Evolutionary conservation across 768 basidiomycete species (phyloP).

Genomic region (Boletus sp.): DNA sequence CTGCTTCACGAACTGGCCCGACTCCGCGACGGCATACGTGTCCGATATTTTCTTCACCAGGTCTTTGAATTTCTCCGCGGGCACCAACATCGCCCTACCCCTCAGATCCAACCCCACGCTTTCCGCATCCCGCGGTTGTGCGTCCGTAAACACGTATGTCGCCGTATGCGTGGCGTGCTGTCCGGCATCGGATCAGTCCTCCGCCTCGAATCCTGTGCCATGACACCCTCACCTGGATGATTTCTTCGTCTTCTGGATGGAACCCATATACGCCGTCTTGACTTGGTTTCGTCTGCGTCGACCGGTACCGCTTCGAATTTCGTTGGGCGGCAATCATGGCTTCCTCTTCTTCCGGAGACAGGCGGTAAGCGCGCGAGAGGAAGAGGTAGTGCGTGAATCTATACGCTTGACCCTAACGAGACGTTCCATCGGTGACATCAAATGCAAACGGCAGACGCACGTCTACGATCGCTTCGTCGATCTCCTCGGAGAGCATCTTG

Average conservation of each 20-base stretch:
- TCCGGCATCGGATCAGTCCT: background rate
- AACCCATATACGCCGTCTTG: constrained; percentile 66
- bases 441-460: constrained; percentile 39
- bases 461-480: constrained; percentile 67
- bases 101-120: constrained; percentile 70
- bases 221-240: constrained; percentile 50
- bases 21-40: constrained; percentile 29
- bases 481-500: constrained; percentile 80
- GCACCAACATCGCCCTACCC: constrained; percentile 65
- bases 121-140: constrained; percentile 56
- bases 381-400: constrained; percentile 72
- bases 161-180: constrained; percentile 23
- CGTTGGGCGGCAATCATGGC: constrained; percentile 43
- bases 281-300: constrained; percentile 18
- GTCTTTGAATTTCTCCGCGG: constrained; percentile 39
- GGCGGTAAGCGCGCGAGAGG: constrained; percentile 75
- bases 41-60: constrained; percentile 41
- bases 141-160: constrained; percentile 49
- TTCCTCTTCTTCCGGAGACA: constrained; percentile 67
- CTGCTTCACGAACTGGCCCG: background rate
- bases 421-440: background rate
- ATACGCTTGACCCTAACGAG: constrained; percentile 56
- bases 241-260: constrained; percentile 83
- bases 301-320: constrained; percentile 38
- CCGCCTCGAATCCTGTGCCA: background rate